Evolutionary conservation across 2,329 filamentous ascomycete genomes (phyloP).

Genomic region (Sporothrix globosa): DNA sequence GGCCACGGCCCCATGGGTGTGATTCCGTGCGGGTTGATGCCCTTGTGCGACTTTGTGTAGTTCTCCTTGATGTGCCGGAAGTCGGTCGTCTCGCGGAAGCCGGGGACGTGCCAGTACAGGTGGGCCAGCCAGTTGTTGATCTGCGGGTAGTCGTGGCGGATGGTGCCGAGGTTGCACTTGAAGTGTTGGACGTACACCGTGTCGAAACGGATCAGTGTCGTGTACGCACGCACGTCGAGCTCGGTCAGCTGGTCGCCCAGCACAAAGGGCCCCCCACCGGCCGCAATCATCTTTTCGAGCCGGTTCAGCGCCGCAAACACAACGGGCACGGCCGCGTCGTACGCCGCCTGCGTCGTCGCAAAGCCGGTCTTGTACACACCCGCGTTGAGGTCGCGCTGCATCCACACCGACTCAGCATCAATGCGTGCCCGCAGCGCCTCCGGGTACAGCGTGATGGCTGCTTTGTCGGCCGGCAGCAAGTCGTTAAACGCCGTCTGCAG

Average conservation of each 20-base stretch:
- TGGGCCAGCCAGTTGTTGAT: slow-evolving; percentile 64
- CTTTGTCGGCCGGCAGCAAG: slow-evolving; percentile 48
- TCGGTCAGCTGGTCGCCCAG: slow-evolving; percentile 61
- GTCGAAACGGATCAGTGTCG: slow-evolving; percentile 63
- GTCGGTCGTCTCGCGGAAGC: slow-evolving; percentile 62
- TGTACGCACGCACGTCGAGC: slow-evolving; percentile 61
- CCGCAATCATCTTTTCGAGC: slow-evolving; percentile 52
- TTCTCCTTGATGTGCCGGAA: slow-evolving; percentile 72
- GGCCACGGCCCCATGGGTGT: slow-evolving; percentile 66
- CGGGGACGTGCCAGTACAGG: slow-evolving; percentile 60
- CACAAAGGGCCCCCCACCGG: slow-evolving; percentile 54
- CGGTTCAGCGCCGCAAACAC: slow-evolving; percentile 64
- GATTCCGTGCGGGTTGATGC: slow-evolving; percentile 64
- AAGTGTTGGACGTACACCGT: slow-evolving; percentile 67
- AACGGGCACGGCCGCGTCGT: slow-evolving; percentile 56
- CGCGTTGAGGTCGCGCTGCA: slow-evolving; percentile 59
- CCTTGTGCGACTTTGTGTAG: slow-evolving; percentile 59
- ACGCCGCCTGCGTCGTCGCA: slow-evolving; percentile 56
- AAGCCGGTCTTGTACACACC: slow-evolving; percentile 68
- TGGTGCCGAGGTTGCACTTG: slow-evolving; percentile 65
- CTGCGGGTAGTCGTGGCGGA: slow-evolving; percentile 63
- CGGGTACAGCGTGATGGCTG: slow-evolving; percentile 58
- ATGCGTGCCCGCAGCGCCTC: slow-evolving; percentile 52
- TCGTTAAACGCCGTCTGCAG: slow-evolving; percentile 60
- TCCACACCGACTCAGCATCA: slow-evolving; percentile 56